phyloP scores from a whole-genome alignment of 106 monocot genomes.

The Phalaenopsis equestris region DNA sequence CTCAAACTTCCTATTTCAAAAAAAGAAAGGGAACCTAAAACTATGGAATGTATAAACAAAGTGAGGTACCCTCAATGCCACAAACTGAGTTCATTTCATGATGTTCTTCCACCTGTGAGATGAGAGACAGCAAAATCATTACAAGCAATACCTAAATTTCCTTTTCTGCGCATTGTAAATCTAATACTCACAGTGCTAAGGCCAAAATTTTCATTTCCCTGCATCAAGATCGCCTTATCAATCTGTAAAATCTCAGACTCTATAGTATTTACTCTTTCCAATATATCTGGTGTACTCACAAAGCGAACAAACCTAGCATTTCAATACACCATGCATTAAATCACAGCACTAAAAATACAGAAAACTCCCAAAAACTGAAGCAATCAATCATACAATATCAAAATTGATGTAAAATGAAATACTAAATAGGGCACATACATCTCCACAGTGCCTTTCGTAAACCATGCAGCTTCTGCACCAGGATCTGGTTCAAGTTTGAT shows the following conservation, averaged over 20 bases:
- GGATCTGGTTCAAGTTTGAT: constrained; percentile 49
- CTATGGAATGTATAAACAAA: not conserved
- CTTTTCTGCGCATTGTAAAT: not conserved
- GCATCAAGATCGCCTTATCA: constrained; percentile 42
- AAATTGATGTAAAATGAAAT: not conserved
- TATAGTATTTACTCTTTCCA: constrained; percentile 57
- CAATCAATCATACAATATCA: not conserved
- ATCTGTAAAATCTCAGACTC: constrained; percentile 62
- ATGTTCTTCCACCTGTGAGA: constrained; percentile 40
- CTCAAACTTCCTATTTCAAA: not conserved
- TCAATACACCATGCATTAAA: not conserved
- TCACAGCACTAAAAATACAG: not conserved
- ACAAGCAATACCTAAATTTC: not conserved
- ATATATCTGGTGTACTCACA: constrained; percentile 64
- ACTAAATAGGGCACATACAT: constrained; percentile 20
- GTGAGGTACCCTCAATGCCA: constrained; percentile 16
- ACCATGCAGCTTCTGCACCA: constrained; percentile 36
- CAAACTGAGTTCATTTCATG: constrained; percentile 26
- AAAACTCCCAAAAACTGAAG: not conserved
- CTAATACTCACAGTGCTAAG: constrained; percentile 24
- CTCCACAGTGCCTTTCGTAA: constrained; percentile 65
- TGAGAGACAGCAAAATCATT: not conserved
- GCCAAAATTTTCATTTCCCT: constrained; percentile 37
- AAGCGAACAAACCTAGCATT: constrained; percentile 58
- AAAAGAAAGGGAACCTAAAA: not conserved